Percentiles rank a stretch among this genome's conserved stretches.
Conservation (phyloP, 2,329 filamentous ascomycete species). For the Apiospora hydei region DNA sequence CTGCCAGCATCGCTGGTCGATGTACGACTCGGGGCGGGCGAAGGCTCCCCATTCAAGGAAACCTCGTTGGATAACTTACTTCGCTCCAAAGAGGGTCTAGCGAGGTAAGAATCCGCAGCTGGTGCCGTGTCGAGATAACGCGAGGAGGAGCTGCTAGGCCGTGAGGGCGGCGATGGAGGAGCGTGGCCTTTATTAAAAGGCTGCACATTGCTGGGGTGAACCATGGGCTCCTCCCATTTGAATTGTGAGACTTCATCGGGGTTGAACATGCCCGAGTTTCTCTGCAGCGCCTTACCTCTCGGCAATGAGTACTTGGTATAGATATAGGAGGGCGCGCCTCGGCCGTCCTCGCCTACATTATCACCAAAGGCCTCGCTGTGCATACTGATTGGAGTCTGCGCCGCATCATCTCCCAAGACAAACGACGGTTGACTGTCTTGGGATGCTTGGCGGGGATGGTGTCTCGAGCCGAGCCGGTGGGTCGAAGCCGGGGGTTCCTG, state of each 20-base stretch:
- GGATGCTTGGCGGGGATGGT: conserved; percentile 67
- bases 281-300: conserved; percentile 79
- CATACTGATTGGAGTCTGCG: conserved; percentile 75
- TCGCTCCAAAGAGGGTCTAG: conserved; percentile 57
- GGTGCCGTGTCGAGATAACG: conserved; percentile 43
- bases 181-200: conserved; percentile 52
- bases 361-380: conserved; percentile 73
- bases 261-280: conserved; percentile 66
- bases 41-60: conserved; percentile 49
- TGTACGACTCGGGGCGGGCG: conserved; percentile 53
- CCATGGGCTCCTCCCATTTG: conserved; percentile 67
- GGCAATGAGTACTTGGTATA: conserved; percentile 87
- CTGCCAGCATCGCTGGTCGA: conserved; percentile 51
- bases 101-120: conserved; percentile 48
- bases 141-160: conserved; percentile 64
- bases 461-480: conserved; percentile 32
- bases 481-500: conserved; percentile 67
- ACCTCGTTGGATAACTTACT: conserved; percentile 59
- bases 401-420: conserved; percentile 68
- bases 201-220: conserved; percentile 51
- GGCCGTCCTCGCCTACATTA: conserved; percentile 52
- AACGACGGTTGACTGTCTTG: conserved; percentile 73
- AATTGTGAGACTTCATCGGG: conserved; percentile 58
- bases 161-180: conserved; percentile 68
- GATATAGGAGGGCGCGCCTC: conserved; percentile 75